phyloP scores from a whole-genome alignment of 2,329 filamentous ascomycete genomes.

The Chrysoporthe cubensis region DNA sequence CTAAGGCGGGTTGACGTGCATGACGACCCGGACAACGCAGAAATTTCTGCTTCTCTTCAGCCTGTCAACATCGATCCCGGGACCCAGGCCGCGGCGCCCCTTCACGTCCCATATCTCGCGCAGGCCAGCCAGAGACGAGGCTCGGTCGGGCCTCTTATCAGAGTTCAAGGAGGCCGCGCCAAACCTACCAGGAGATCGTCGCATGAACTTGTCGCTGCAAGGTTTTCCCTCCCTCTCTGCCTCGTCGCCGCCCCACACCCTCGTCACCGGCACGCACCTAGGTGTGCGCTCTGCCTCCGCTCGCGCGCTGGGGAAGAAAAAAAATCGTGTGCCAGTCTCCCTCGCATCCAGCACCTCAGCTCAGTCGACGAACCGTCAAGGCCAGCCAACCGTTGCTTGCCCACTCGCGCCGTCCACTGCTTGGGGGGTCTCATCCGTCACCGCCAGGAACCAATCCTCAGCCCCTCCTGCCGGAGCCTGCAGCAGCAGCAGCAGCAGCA shows the following conservation, averaged over 20 bases:
- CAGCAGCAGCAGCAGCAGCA: background rate
- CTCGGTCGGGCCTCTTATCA: background rate
- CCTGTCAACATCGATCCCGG: slow-evolving; percentile 8
- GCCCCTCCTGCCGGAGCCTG: background rate
- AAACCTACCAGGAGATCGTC: background rate
- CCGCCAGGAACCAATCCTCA: background rate
- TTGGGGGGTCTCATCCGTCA: background rate
- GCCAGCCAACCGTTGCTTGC: background rate
- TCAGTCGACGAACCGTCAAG: background rate
- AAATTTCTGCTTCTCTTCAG: slow-evolving; percentile 7
- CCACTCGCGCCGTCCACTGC: background rate
- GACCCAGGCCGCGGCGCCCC: background rate
- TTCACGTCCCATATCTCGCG: background rate
- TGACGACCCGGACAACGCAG: slow-evolving; percentile 3
- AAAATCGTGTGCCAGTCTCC: background rate
- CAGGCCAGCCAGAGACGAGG: background rate
- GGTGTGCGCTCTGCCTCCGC: too few relatives aligned
- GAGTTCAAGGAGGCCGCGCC: background rate
- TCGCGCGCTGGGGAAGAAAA: too few relatives aligned
- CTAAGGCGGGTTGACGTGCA: slow-evolving; percentile 3
- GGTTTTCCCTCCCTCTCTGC: background rate
- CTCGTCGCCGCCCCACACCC: background rate
- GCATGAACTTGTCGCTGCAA: slow-evolving; percentile 1
- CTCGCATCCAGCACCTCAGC: background rate
- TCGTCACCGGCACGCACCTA: background rate